These are phyloP conservation scores for Lotmaria passim DNA, from an alignment of 208 protist genomes.

Conservation along the genomic window DNA sequence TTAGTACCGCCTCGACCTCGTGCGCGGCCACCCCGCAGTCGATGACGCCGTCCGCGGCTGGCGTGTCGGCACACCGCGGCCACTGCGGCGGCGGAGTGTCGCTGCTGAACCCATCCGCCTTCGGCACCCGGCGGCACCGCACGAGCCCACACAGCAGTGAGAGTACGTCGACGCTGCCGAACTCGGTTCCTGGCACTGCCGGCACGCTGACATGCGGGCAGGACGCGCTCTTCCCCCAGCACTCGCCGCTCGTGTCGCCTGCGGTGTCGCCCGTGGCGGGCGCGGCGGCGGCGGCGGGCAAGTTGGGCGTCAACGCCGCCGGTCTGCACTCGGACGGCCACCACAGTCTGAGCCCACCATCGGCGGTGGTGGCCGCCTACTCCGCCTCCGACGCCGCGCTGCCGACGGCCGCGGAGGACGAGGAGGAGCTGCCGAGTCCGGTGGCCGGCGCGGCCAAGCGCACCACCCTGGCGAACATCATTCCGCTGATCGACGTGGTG, in stretches of 20 bases:
- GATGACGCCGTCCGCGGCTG: slow-evolving; percentile 5
- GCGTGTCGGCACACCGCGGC: background rate
- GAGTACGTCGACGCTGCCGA: slow-evolving; percentile 19
- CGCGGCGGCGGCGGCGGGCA: background rate
- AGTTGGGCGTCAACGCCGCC: no score
- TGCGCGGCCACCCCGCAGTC: background rate
- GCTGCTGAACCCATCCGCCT: background rate
- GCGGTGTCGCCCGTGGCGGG: slow-evolving; percentile 15
- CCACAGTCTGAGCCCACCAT: background rate
- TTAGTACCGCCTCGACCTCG: slow-evolving; percentile 12
- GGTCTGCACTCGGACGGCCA: background rate
- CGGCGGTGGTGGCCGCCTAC: background rate
- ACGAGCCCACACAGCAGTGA: slow-evolving; percentile 14
- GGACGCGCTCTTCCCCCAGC: slow-evolving; percentile 18
- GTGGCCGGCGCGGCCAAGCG: slow-evolving; percentile 9
- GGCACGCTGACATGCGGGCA: slow-evolving; percentile 21
- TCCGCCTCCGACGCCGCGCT: background rate
- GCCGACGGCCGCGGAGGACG: background rate
- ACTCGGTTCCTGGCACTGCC: slow-evolving; percentile 10
- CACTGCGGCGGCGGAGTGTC: background rate
- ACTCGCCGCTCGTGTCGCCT: slow-evolving; percentile 11
- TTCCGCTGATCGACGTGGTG: slow-evolving; percentile 12
- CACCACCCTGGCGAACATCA: slow-evolving; percentile 10
- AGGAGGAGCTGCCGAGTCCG: background rate
- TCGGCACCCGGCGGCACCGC: background rate